A percentile compares a stretch with the other conserved stretches of the same genome.
Evolutionary conservation across 2,329 filamentous ascomycete species (phyloP).

Genomic region (Pseudogymnoascus sp.): DNA sequence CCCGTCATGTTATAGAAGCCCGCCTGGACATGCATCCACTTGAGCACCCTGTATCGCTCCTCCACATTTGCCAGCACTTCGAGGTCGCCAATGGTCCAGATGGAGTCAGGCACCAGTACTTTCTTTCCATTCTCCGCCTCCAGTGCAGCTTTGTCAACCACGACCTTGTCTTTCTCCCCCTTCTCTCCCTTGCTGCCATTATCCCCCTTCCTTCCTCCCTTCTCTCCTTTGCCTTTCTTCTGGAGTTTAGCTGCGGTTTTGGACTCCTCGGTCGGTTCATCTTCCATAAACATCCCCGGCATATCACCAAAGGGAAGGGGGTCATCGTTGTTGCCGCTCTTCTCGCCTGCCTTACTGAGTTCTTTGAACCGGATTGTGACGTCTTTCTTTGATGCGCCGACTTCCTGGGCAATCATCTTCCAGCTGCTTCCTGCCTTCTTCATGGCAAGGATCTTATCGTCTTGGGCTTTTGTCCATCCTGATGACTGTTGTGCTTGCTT

Average conservation of each 20-base stretch:
- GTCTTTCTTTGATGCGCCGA: conserved; percentile 15
- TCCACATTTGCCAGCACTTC: conserved; percentile 24
- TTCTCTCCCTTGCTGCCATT: background rate
- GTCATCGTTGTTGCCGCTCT: background rate
- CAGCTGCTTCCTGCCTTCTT: conserved; percentile 22
- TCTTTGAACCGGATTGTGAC: conserved; percentile 16
- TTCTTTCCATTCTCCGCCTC: background rate
- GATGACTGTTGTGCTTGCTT: conserved; percentile 1
- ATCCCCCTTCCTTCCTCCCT: conserved; percentile 1
- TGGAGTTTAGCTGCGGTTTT: background rate
- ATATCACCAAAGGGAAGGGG: background rate
- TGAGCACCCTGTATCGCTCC: conserved; percentile 20
- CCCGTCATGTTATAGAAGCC: conserved; percentile 29
- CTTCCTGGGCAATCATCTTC: conserved; percentile 21
- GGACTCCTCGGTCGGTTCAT: background rate
- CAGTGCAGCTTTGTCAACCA: background rate
- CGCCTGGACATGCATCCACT: conserved; percentile 28
- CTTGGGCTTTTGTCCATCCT: conserved; percentile 19
- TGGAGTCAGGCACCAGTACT: conserved; percentile 19
- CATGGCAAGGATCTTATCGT: conserved; percentile 21
- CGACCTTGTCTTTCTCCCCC: conserved; percentile 3
- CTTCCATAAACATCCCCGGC: background rate
- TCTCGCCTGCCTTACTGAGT: conserved; percentile 11
- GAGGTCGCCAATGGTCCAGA: conserved; percentile 27
- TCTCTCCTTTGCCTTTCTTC: conserved; percentile 10